Evolutionary conservation across 352 stramenopile genomes (phyloP).

Genomic region (Globisporangium orthogonon): DNA sequence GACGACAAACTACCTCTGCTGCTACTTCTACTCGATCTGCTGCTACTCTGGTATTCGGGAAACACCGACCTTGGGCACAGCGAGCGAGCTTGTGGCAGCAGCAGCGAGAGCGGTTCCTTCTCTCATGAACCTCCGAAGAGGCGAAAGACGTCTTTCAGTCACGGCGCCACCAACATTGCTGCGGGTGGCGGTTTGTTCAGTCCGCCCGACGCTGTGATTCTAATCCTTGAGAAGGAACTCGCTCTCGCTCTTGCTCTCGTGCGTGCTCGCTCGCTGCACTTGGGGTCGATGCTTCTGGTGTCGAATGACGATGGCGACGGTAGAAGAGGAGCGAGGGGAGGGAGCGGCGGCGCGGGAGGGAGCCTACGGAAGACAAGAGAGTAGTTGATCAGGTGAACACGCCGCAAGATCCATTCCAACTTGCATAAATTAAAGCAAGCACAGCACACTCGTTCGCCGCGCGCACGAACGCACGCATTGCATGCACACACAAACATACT

Average conservation of each 20-base stretch:
- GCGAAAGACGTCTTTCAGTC: slow-evolving; percentile 71
- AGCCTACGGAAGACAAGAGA: slow-evolving; percentile 22
- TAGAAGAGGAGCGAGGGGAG: slow-evolving; percentile 9
- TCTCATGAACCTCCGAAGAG: slow-evolving; percentile 59
- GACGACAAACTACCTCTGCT: neutral
- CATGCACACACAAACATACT: neutral
- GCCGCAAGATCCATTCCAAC: slow-evolving; percentile 9
- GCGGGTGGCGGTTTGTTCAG: slow-evolving; percentile 76
- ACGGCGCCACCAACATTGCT: slow-evolving; percentile 75
- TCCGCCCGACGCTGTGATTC: slow-evolving; percentile 82
- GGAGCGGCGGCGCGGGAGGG: slow-evolving; percentile 10
- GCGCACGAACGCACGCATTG: slow-evolving; percentile 2
- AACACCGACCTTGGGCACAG: neutral
- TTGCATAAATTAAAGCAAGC: slow-evolving; percentile 18
- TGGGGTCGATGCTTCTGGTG: slow-evolving; percentile 9
- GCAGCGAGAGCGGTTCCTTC: slow-evolving; percentile 19
- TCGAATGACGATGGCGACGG: neutral
- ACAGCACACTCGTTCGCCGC: neutral
- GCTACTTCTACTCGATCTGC: too few species aligned
- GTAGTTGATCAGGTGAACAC: slow-evolving; percentile 5
- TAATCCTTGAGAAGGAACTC: slow-evolving; percentile 67
- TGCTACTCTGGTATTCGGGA: neutral
- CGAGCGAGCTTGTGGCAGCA: neutral
- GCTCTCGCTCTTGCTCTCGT: neutral
- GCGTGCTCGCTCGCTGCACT: neutral